Conservation (phyloP, 1,284 basidiomycete species). For the Irpex sp. region DNA sequence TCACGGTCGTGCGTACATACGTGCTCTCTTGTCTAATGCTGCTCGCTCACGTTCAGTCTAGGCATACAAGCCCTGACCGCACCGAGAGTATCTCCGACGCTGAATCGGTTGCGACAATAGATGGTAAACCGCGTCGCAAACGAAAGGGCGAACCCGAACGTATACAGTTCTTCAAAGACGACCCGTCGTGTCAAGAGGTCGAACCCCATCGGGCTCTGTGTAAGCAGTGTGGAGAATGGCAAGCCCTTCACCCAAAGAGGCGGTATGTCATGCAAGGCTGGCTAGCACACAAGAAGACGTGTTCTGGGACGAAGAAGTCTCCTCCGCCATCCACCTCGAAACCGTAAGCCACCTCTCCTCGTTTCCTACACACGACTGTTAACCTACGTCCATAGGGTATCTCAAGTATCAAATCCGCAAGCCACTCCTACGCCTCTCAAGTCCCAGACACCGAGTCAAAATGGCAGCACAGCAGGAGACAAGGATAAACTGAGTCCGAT, state of each 20-base stretch:
- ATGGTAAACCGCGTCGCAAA: conserved; percentile 19
- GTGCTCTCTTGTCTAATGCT: too few species aligned
- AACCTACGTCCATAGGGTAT: not conserved
- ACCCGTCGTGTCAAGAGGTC: conserved; percentile 47
- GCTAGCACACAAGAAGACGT: conserved; percentile 48
- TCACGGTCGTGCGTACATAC: not conserved
- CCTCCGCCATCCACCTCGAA: not conserved
- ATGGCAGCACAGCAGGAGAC: not conserved
- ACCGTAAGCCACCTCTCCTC: not conserved
- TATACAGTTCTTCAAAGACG: conserved; percentile 53
- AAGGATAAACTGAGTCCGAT: conserved; percentile 18
- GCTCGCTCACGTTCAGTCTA: not conserved
- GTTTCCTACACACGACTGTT: too few species aligned
- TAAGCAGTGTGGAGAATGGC: conserved; percentile 45
- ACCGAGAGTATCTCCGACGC: not conserved
- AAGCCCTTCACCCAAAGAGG: conserved; percentile 46
- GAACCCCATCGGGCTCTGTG: conserved; percentile 52
- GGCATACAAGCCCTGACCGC: not conserved
- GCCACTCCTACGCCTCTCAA: not conserved
- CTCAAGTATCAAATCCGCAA: not conserved
- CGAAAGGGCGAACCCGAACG: conserved; percentile 55
- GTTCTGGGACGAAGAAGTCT: conserved; percentile 16
- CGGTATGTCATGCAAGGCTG: conserved; percentile 54
- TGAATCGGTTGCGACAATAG: not conserved
- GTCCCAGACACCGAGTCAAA: not conserved